These are phyloP conservation scores for Ballota nigra DNA, from an alignment of 257 asterid species.

Conservation along the genomic window DNA sequence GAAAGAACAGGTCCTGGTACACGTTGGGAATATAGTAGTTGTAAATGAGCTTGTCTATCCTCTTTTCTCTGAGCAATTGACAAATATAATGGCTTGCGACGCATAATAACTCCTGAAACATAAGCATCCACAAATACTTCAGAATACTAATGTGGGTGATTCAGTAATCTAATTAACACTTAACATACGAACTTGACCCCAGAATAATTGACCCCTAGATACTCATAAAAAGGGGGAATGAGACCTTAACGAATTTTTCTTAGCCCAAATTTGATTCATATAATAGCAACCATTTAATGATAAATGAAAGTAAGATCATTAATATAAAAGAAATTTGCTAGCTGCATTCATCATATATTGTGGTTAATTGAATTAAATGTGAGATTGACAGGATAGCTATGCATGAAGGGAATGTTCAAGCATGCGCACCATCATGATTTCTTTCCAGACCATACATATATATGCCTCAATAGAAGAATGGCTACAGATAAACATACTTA, in stretches of 20 bases:
- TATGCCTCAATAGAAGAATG: slow-evolving; percentile 6
- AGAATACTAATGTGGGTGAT: too few relatives aligned
- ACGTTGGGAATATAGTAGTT: slow-evolving; percentile 52
- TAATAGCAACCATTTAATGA: not conserved
- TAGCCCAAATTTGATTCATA: not conserved
- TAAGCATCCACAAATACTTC: too few relatives aligned
- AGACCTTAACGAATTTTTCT: too few relatives aligned
- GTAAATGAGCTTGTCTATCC: slow-evolving; percentile 72
- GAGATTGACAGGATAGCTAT: not conserved
- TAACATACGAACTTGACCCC: too few relatives aligned
- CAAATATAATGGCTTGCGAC: slow-evolving; percentile 69
- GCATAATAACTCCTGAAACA: slow-evolving; percentile 63
- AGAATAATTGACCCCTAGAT: too few relatives aligned
- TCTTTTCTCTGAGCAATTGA: slow-evolving; percentile 89
- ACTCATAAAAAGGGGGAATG: too few relatives aligned
- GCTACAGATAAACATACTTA: slow-evolving; percentile 15
- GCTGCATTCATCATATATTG: not conserved
- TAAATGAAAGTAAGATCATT: not conserved
- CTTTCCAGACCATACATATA: not conserved
- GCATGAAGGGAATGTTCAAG: not conserved
- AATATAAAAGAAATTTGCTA: not conserved
- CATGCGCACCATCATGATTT: too few relatives aligned
- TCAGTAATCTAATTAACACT: too few relatives aligned
- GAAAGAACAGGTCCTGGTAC: slow-evolving; percentile 53
- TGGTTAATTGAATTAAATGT: not conserved